Evolutionary conservation across 1,284 basidiomycete species (phyloP).

Genomic region (Spongispora temasekensis): DNA sequence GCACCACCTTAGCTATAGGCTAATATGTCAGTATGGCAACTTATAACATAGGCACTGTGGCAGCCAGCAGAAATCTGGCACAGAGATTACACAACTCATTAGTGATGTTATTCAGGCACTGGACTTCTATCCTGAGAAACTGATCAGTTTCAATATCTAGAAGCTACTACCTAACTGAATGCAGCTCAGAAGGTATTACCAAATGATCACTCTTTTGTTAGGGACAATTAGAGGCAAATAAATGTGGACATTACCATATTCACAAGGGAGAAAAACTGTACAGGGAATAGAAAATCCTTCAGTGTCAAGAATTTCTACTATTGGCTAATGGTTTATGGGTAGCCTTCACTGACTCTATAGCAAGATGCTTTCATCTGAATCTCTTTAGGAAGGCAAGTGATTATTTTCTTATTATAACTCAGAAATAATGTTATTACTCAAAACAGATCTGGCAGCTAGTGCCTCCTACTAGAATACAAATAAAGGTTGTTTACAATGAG

Average conservation of each 20-base stretch:
- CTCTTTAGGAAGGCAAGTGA: neutral
- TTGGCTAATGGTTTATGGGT: neutral
- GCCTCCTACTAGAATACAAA: too few relatives aligned
- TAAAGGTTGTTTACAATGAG: neutral
- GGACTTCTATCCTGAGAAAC: neutral
- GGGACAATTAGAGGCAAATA: neutral
- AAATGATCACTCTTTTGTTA: neutral
- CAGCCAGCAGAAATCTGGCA: neutral
- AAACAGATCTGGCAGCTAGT: too few relatives aligned
- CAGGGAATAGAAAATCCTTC: neutral
- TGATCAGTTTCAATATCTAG: neutral
- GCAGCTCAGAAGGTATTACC: neutral
- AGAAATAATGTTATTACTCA: neutral
- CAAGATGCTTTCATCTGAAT: neutral
- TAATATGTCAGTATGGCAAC: slow-evolving; percentile 4
- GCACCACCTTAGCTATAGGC: slow-evolving; percentile 2
- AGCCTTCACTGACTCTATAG: neutral
- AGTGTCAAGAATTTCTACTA: neutral
- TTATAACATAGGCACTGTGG: slow-evolving; percentile 1
- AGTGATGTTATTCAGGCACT: neutral
- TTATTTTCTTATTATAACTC: neutral
- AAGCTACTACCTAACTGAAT: neutral
- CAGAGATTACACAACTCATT: neutral
- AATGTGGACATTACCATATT: neutral
- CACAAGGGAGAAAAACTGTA: neutral